These are phyloP conservation scores for Drechslerella stenobrocha DNA, from an alignment of 2,329 filamentous ascomycete species.

Conservation along the genomic window DNA sequence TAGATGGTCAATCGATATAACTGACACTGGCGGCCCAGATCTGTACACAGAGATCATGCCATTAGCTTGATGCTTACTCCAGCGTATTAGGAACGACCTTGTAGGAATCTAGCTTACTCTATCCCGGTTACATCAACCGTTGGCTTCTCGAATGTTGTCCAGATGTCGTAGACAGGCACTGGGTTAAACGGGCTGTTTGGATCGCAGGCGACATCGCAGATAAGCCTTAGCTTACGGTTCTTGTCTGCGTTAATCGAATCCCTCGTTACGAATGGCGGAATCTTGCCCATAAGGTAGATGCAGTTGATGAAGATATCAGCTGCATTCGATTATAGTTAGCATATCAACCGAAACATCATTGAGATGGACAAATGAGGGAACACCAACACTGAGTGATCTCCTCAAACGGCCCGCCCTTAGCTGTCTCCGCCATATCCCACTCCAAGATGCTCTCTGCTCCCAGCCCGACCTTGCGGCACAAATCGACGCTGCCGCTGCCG, in stretches of 20 bases:
- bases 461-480: constrained; percentile 74
- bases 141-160: constrained; percentile 86
- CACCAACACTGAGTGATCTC: constrained; percentile 68
- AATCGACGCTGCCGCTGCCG: constrained; percentile 79
- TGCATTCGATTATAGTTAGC: constrained; percentile 32
- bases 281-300: constrained; percentile 80
- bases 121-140: constrained; percentile 63
- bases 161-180: constrained; percentile 79
- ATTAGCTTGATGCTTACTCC: too few species aligned
- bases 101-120: constrained; percentile 15
- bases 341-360: neutral
- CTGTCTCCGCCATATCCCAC: constrained; percentile 81
- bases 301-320: constrained; percentile 79
- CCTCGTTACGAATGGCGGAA: constrained; percentile 77
- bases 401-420: constrained; percentile 72
- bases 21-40: constrained; percentile 65
- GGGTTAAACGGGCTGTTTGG: constrained; percentile 73
- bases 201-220: constrained; percentile 78
- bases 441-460: constrained; percentile 69
- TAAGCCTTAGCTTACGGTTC: constrained; percentile 73
- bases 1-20: constrained; percentile 87
- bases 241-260: constrained; percentile 67
- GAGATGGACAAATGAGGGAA: constrained; percentile 57
- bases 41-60: constrained; percentile 14
- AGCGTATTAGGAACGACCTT: neutral